Percentiles rank a stretch among this genome's conserved stretches.
Conservation (phyloP, 1,284 basidiomycete species). For the Trametes polyzona region DNA sequence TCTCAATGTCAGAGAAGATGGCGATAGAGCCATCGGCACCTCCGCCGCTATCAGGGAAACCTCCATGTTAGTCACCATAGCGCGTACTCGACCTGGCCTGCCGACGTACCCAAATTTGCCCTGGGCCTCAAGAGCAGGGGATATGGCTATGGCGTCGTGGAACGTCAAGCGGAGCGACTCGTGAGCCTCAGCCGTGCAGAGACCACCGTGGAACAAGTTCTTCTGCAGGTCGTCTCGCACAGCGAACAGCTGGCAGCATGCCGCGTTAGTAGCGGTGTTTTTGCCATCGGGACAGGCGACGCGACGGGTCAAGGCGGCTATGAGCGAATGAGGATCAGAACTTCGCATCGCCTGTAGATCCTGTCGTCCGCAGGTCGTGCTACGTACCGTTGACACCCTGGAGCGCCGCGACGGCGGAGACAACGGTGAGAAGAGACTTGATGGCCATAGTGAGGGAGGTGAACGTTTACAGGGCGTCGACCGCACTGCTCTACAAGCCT, state of each 20-base stretch:
- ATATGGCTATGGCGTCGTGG: constrained; percentile 37
- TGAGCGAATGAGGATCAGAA: background rate
- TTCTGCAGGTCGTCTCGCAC: constrained; percentile 41
- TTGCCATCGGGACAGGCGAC: constrained; percentile 30
- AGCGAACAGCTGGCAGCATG: constrained; percentile 44
- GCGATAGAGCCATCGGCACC: constrained; percentile 35
- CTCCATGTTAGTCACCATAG: background rate
- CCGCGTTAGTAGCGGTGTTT: constrained; percentile 40
- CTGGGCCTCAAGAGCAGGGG: constrained; percentile 21
- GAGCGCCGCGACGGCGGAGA: constrained; percentile 21
- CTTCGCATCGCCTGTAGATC: background rate
- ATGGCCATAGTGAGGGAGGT: constrained; percentile 20
- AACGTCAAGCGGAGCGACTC: constrained; percentile 37
- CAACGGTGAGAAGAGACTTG: constrained; percentile 19
- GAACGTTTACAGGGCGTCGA: too few species aligned
- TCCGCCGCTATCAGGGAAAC: constrained; percentile 21
- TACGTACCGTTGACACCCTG: constrained; percentile 24
- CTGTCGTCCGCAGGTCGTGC: background rate
- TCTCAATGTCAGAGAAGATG: constrained; percentile 29
- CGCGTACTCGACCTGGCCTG: constrained; percentile 8
- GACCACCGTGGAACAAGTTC: constrained; percentile 40
- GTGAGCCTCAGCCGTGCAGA: constrained; percentile 35
- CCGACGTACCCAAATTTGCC: constrained; percentile 32
- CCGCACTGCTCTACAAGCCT: too few species aligned
- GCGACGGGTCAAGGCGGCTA: constrained; percentile 29